Evolutionary conservation across 2,329 filamentous ascomycete species (phyloP).

Genomic region (Ophiocordyceps unilateralis): DNA sequence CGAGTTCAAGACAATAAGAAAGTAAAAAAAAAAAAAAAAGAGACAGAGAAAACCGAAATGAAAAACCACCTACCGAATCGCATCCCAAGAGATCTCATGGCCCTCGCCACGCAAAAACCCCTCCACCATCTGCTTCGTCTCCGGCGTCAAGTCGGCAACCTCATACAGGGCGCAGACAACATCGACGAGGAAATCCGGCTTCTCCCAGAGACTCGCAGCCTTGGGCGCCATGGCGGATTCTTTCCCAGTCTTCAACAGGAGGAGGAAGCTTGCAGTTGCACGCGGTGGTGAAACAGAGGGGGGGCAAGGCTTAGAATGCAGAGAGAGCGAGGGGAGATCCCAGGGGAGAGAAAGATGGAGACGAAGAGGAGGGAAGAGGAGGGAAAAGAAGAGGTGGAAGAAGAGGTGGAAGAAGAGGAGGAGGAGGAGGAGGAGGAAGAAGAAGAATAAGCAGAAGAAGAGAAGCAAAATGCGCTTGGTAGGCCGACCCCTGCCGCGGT

Average conservation of each 20-base stretch:
- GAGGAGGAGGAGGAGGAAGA: neutral
- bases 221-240: conserved; percentile 7
- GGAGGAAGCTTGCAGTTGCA: no score
- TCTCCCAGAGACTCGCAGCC: conserved; percentile 12
- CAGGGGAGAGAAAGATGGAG: neutral
- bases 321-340: no score
- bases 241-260: neutral
- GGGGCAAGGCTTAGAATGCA: no score
- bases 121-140: conserved; percentile 14
- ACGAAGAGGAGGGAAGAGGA: no score
- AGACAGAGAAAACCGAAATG: neutral
- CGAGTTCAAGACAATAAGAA: neutral
- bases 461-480: no score
- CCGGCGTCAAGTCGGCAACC: conserved; percentile 11
- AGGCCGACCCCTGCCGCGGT: no score
- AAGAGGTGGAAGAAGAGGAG: neutral
- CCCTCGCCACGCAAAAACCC: conserved; percentile 15
- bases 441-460: no score
- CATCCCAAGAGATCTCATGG: conserved; percentile 24
- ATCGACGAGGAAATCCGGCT: conserved; percentile 15
- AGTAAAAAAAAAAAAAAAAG: conserved; percentile 1
- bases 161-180: conserved; percentile 16
- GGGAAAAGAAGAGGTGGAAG: neutral
- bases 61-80: conserved; percentile 22
- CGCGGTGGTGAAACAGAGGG: no score